phyloP scores from a whole-genome alignment of 2,329 filamentous ascomycete genomes.

The Colletotrichum musae region DNA sequence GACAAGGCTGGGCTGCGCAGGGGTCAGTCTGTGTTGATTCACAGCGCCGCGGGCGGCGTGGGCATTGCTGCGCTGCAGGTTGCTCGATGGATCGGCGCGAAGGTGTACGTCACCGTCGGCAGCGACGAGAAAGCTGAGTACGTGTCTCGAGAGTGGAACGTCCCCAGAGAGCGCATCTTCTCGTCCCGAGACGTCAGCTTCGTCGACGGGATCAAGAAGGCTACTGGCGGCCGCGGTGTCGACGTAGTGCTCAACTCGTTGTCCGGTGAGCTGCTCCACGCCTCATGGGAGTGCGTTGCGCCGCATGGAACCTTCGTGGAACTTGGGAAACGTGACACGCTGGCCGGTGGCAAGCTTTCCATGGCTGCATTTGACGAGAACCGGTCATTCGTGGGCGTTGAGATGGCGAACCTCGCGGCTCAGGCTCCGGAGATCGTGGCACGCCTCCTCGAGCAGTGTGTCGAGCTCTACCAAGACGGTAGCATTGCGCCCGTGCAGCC shows the following conservation, averaged over 20 bases:
- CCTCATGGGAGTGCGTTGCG: slow-evolving; percentile 61
- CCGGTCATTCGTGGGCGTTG: slow-evolving; percentile 53
- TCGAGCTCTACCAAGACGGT: neutral
- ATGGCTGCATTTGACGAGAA: slow-evolving; percentile 61
- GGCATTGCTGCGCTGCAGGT: slow-evolving; percentile 27
- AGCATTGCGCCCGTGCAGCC: neutral
- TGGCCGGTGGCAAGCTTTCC: slow-evolving; percentile 56
- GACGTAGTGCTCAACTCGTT: slow-evolving; percentile 59
- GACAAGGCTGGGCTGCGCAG: slow-evolving; percentile 46
- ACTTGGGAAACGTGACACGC: slow-evolving; percentile 60
- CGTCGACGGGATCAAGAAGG: slow-evolving; percentile 45
- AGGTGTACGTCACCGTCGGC: slow-evolving; percentile 48
- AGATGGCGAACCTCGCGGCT: slow-evolving; percentile 45
- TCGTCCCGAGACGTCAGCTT: slow-evolving; percentile 50
- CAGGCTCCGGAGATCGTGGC: slow-evolving; percentile 27
- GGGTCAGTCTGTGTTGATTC: slow-evolving; percentile 43
- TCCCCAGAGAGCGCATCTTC: slow-evolving; percentile 49
- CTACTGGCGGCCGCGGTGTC: slow-evolving; percentile 50
- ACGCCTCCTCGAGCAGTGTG: neutral
- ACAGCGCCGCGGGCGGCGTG: slow-evolving; percentile 30
- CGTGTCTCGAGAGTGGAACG: neutral
- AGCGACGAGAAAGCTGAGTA: slow-evolving; percentile 37
- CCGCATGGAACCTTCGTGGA: slow-evolving; percentile 61
- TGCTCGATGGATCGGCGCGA: slow-evolving; percentile 21
- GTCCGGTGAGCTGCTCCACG: slow-evolving; percentile 58